These are phyloP conservation scores for Verbascum thapsus DNA, from an alignment of 257 asterid genomes.

Conservation along the genomic window DNA sequence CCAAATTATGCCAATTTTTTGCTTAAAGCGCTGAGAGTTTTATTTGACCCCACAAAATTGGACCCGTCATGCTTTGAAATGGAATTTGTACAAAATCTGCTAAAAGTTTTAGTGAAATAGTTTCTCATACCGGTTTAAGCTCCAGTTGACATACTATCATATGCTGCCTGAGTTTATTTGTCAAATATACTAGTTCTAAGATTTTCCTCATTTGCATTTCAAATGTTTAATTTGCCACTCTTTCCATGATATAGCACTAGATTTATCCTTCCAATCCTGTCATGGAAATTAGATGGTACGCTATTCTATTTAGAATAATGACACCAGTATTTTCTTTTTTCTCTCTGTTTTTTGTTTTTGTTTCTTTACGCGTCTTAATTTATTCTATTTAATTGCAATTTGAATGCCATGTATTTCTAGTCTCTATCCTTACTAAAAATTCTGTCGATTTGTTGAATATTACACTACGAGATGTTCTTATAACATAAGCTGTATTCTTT, in stretches of 20 bases:
- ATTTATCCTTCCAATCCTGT: background rate
- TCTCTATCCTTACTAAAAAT: background rate
- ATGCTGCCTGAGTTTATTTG: background rate
- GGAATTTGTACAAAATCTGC: conserved; percentile 2
- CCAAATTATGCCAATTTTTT: conserved; percentile 3
- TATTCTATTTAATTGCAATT: background rate
- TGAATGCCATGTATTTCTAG: conserved; percentile 11
- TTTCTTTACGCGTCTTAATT: background rate
- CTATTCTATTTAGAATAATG: conserved; percentile 14
- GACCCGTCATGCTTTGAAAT: conserved; percentile 1
- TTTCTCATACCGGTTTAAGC: conserved; percentile 1
- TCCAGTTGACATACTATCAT: background rate
- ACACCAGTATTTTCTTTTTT: conserved; percentile 13
- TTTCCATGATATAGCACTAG: background rate
- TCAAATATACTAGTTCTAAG: background rate
- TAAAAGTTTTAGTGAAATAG: background rate
- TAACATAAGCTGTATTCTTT: conserved; percentile 21
- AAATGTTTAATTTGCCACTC: background rate
- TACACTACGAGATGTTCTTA: conserved; percentile 11
- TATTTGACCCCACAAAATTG: background rate
- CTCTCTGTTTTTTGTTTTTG: background rate
- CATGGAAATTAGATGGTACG: background rate
- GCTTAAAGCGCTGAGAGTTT: background rate
- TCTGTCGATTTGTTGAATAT: conserved; percentile 6
- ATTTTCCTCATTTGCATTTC: background rate